phyloP scores from a whole-genome alignment of 257 asterid species.

The Coffea canephora region DNA sequence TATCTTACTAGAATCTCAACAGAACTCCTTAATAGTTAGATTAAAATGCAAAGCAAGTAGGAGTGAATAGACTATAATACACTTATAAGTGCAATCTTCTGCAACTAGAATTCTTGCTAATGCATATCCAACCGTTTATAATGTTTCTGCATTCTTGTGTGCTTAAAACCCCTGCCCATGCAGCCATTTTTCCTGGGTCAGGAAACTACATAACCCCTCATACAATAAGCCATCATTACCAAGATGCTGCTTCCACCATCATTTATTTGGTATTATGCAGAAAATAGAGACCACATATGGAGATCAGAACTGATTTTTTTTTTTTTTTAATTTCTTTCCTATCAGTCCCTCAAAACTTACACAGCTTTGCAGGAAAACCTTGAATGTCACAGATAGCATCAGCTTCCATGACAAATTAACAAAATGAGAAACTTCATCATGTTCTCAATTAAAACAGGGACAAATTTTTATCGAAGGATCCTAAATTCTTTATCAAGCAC shows the following conservation, averaged over 20 bases:
- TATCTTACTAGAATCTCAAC: neutral
- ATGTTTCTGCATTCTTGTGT: neutral
- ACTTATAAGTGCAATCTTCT: neutral
- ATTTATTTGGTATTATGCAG: neutral
- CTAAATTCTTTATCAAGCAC: neutral
- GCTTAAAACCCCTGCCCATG: neutral
- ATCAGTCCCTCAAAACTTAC: neutral
- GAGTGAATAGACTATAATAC: neutral
- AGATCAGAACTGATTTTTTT: neutral
- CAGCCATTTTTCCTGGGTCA: neutral
- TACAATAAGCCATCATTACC: neutral
- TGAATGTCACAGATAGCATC: neutral
- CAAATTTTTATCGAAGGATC: neutral
- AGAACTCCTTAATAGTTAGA: neutral
- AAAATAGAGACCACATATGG: neutral
- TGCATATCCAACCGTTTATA: neutral
- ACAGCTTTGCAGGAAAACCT: no score
- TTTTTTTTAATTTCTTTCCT: no score
- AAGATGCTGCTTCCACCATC: neutral
- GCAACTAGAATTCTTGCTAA: neutral
- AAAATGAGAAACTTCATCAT: no score
- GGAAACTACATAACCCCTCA: neutral
- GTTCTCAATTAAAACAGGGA: neutral
- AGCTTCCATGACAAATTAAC: neutral
- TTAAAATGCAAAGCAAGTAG: neutral